These are phyloP conservation scores for Xylaria sp. DNA, from an alignment of 495 filamentous ascomycete species.

Conservation along the genomic window DNA sequence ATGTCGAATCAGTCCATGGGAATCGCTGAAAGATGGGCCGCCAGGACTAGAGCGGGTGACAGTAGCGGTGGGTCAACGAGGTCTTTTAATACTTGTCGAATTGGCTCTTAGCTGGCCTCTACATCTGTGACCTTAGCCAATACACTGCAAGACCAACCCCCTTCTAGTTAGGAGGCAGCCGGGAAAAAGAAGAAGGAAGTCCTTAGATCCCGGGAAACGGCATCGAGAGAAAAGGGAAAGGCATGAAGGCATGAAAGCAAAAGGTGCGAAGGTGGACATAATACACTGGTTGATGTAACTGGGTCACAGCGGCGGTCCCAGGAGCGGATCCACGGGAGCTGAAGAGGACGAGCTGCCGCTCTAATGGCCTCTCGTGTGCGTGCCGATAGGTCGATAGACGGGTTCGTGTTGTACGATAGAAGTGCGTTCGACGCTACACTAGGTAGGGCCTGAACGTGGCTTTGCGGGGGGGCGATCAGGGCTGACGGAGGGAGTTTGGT, in stretches of 20 bases:
- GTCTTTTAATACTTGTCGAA: slow-evolving; percentile 28
- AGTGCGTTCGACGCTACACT: slow-evolving; percentile 22
- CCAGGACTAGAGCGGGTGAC: slow-evolving; percentile 17
- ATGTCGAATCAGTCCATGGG: slow-evolving; percentile 18
- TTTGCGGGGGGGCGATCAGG: slow-evolving; percentile 29
- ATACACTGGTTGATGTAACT: slow-evolving; percentile 37
- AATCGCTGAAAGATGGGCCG: slow-evolving; percentile 9
- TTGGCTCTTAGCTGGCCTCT: slow-evolving; percentile 17
- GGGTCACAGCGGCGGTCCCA: slow-evolving; percentile 40
- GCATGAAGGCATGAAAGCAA: slow-evolving; percentile 11
- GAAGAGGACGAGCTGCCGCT: slow-evolving; percentile 16
- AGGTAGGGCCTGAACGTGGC: slow-evolving; percentile 28
- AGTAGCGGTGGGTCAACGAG: slow-evolving; percentile 24
- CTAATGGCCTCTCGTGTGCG: slow-evolving; percentile 11
- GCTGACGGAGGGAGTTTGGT: slow-evolving; percentile 22
- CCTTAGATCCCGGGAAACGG: not conserved
- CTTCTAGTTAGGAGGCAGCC: slow-evolving; percentile 33
- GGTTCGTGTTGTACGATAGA: slow-evolving; percentile 23
- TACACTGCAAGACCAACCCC: slow-evolving; percentile 14
- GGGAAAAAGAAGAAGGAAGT: slow-evolving; percentile 25
- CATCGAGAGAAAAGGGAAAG: not conserved
- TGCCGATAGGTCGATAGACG: slow-evolving; percentile 22
- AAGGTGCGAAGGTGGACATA: slow-evolving; percentile 25
- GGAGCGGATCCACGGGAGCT: slow-evolving; percentile 31
- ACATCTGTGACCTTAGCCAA: slow-evolving; percentile 5